A percentile compares a stretch with the other conserved stretches of the same genome.
phyloP scores from a whole-genome alignment of 2,329 filamentous ascomycete genomes.

The Penicillium decumbens region DNA sequence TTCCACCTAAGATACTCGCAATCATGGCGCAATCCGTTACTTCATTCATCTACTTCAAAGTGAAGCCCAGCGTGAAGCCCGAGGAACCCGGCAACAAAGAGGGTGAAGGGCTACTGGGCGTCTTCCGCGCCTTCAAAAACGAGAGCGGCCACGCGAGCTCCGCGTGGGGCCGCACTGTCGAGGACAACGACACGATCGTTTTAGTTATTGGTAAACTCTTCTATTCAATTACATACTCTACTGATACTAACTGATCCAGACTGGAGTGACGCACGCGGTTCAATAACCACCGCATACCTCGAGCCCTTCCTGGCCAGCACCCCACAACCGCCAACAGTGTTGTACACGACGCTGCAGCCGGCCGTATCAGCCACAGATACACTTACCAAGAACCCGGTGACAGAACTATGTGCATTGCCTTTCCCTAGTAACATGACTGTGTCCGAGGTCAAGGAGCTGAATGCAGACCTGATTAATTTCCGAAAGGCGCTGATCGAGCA shows the following conservation, averaged over 20 bases:
- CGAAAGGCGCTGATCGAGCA: slow-evolving; percentile 31
- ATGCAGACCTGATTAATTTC: slow-evolving; percentile 38
- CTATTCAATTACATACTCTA: background rate
- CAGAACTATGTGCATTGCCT: slow-evolving; percentile 47
- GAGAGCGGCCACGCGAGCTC: slow-evolving; percentile 35
- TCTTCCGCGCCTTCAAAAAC: slow-evolving; percentile 28
- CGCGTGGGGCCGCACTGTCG: slow-evolving; percentile 36
- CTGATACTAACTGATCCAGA: slow-evolving; percentile 18
- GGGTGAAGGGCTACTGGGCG: slow-evolving; percentile 28
- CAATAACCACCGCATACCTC: slow-evolving; percentile 18
- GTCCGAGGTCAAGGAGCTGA: slow-evolving; percentile 26
- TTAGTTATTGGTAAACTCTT: slow-evolving; percentile 35
- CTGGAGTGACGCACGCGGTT: slow-evolving; percentile 32
- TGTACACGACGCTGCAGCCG: slow-evolving; percentile 33
- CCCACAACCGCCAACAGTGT: slow-evolving; percentile 17
- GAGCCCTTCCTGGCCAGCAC: slow-evolving; percentile 24
- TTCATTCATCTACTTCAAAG: slow-evolving; percentile 37
- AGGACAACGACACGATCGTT: slow-evolving; percentile 35
- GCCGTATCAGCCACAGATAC: slow-evolving; percentile 25
- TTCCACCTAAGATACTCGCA: background rate
- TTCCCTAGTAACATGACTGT: slow-evolving; percentile 37
- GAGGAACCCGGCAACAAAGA: slow-evolving; percentile 34
- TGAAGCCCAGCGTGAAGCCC: slow-evolving; percentile 36
- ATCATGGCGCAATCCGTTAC: slow-evolving; percentile 27
- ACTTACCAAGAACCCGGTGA: slow-evolving; percentile 42